These are phyloP conservation scores for Alternaria incomplexa DNA, from an alignment of 2,329 filamentous ascomycete genomes.

Conservation along the genomic window DNA sequence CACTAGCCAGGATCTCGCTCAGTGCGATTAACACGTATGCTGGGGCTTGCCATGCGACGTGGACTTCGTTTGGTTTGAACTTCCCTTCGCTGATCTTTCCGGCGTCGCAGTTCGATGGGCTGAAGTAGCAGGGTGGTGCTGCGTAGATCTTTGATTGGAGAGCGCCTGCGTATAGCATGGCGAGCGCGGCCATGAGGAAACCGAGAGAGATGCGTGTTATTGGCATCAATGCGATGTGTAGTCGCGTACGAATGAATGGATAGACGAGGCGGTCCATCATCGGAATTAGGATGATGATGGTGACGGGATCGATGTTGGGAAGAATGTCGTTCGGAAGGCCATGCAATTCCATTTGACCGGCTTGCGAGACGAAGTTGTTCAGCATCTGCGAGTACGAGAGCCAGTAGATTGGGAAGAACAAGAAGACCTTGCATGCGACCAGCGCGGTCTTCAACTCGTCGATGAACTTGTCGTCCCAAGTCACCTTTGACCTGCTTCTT, in stretches of 20 bases:
- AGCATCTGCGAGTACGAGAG: slow-evolving; percentile 54
- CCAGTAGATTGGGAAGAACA: slow-evolving; percentile 58
- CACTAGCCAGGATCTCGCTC: slow-evolving; percentile 55
- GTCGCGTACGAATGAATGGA: slow-evolving; percentile 51
- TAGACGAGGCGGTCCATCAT: slow-evolving; percentile 55
- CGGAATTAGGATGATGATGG: slow-evolving; percentile 56
- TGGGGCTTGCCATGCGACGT: slow-evolving; percentile 54
- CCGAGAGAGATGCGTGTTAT: slow-evolving; percentile 62
- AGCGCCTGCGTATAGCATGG: slow-evolving; percentile 63
- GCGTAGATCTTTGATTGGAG: slow-evolving; percentile 64
- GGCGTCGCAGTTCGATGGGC: slow-evolving; percentile 48
- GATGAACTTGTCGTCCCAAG: slow-evolving; percentile 74
- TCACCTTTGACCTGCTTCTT: slow-evolving; percentile 48
- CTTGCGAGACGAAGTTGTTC: slow-evolving; percentile 58
- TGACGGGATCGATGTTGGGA: slow-evolving; percentile 56
- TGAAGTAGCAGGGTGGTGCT: slow-evolving; percentile 59
- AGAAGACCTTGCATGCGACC: slow-evolving; percentile 72
- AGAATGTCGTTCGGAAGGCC: slow-evolving; percentile 57
- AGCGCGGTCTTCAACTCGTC: slow-evolving; percentile 73
- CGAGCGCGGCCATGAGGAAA: slow-evolving; percentile 59
- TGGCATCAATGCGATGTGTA: slow-evolving; percentile 53
- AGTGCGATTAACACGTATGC: slow-evolving; percentile 55
- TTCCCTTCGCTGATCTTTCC: slow-evolving; percentile 37
- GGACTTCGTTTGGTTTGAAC: slow-evolving; percentile 50
- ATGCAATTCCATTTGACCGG: slow-evolving; percentile 55